Base-by-base conservation (phyloP, 805 yeast species). In the Ogataea ramenticola region DNA sequence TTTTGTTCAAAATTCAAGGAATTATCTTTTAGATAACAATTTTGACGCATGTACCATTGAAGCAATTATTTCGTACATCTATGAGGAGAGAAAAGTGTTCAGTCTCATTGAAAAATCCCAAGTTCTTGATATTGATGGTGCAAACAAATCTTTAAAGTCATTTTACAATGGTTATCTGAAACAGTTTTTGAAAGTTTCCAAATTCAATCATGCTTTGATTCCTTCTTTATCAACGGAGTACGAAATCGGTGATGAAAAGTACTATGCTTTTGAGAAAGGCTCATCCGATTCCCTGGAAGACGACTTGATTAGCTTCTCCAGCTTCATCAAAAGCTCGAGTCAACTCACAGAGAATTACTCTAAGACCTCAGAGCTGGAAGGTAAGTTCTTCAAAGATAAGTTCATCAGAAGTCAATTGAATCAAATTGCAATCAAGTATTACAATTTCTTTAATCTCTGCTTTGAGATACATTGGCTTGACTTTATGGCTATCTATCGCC, bases 71-170 rank as follows among this genome's bases (percentile, higher is more conserved):
- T 52, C 50, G 7, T 20, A 40, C 29, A 49, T 53, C 30, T 34
- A 54, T 15, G 54, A 54, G 44, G 35, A 39, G 19, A 46, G 48
- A 20, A 48, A 40, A 24, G 36, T 52, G 0, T 12, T 40, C 33
- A 51, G 53, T 6, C 43, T 55, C 22, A 46, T 55, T 14, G 50
- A 49, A 7, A 57, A 54, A 37, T 37, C 42, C 12, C 50, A 49
- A 27, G n/a, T 16, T 26, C 20, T 41, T 36, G 5, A 21, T 35
- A 21, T 17, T 12, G 16, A 27, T 19, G 29, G 30, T 39, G n/a
- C 16, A 19, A 8, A 33, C 20, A 14, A 38, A 36, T 26, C 39
- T 12, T 26, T 21, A 9, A 26, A 24, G 20, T 21, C 39, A 10
- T 3, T 41, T 27, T 26, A 24, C 26, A 22, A 8, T 5, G 36